These are phyloP conservation scores for Ascochyta lentis DNA, from an alignment of 2,329 filamentous ascomycete genomes.

Conservation along the genomic window DNA sequence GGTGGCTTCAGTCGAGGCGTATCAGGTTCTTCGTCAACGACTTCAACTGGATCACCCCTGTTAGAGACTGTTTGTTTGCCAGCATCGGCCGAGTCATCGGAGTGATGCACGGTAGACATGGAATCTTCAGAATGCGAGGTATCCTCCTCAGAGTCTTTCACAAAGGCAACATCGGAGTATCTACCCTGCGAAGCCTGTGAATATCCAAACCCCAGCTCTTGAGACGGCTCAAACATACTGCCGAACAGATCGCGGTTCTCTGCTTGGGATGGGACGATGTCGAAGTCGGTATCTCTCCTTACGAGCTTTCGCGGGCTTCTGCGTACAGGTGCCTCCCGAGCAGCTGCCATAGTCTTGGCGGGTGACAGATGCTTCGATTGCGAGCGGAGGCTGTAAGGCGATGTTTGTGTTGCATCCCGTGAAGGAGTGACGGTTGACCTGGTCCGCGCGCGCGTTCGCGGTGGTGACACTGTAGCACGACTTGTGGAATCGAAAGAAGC, in stretches of 20 bases:
- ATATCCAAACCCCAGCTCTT: slow-evolving; percentile 27
- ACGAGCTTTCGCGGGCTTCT: slow-evolving; percentile 23
- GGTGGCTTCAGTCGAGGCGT: slow-evolving; percentile 9
- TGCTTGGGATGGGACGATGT: slow-evolving; percentile 19
- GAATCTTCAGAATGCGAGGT: slow-evolving; percentile 38
- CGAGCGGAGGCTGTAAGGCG: slow-evolving; percentile 39
- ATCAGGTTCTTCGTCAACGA: slow-evolving; percentile 1
- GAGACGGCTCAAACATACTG: slow-evolving; percentile 29
- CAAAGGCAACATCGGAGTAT: slow-evolving; percentile 30
- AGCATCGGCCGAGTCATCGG: slow-evolving; percentile 36
- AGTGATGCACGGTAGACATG: slow-evolving; percentile 33
- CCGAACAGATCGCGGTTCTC: slow-evolving; percentile 3
- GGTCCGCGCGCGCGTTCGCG: slow-evolving; percentile 18
- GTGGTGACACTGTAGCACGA: slow-evolving; percentile 27
- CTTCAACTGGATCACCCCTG: slow-evolving; percentile 1
- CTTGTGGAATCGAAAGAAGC: slow-evolving; percentile 23
- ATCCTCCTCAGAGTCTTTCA: slow-evolving; percentile 44
- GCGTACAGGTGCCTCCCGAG: slow-evolving; percentile 2
- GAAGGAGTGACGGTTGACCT: slow-evolving; percentile 28
- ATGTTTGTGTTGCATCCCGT: slow-evolving; percentile 26
- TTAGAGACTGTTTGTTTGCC: slow-evolving; percentile 19
- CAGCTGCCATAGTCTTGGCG: slow-evolving; percentile 7
- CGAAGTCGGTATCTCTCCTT: slow-evolving; percentile 20
- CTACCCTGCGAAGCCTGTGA: slow-evolving; percentile 31
- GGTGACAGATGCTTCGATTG: slow-evolving; percentile 37